phyloP scores from a whole-genome alignment of 306 rosid genomes.

The Styphnolobium japonicum region DNA sequence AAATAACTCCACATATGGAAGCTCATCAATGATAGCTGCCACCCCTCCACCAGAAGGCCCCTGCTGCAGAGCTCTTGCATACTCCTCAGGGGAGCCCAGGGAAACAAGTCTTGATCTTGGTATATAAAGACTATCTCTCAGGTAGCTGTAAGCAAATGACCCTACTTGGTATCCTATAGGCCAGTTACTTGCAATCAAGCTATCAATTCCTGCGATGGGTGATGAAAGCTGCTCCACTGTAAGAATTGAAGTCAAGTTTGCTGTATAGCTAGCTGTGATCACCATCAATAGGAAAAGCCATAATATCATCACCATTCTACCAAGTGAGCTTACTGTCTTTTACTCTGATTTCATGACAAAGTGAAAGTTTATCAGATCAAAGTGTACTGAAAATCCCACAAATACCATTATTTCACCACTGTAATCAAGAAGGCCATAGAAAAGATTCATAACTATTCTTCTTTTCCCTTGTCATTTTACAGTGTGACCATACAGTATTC shows the following conservation, averaged over 20 bases:
- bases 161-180: constrained; percentile 96
- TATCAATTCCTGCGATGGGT: constrained; percentile 83
- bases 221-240: constrained; percentile 91
- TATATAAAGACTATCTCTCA: constrained; percentile 65
- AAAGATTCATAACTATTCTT: constrained; percentile 1
- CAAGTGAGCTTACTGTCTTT: constrained; percentile 66
- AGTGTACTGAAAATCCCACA: constrained; percentile 10
- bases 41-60: constrained; percentile 86
- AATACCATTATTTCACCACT: not conserved
- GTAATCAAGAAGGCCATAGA: constrained; percentile 9
- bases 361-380: constrained; percentile 22
- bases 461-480: not conserved
- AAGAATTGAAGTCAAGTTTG: constrained; percentile 91
- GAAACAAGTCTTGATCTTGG: constrained; percentile 63
- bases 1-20: constrained; percentile 76
- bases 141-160: constrained; percentile 79
- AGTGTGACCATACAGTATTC: not conserved
- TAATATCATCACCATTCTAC: constrained; percentile 89
- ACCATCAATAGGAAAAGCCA: constrained; percentile 98
- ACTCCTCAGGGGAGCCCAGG: constrained; percentile 84
- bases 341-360: constrained; percentile 70
- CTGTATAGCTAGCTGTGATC: constrained; percentile 91
- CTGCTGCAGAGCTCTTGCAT: constrained; percentile 60
- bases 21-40: constrained; percentile 90
- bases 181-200: constrained; percentile 69